phyloP scores from a whole-genome alignment of 257 asterid genomes.

The Solanum tacnaense region DNA sequence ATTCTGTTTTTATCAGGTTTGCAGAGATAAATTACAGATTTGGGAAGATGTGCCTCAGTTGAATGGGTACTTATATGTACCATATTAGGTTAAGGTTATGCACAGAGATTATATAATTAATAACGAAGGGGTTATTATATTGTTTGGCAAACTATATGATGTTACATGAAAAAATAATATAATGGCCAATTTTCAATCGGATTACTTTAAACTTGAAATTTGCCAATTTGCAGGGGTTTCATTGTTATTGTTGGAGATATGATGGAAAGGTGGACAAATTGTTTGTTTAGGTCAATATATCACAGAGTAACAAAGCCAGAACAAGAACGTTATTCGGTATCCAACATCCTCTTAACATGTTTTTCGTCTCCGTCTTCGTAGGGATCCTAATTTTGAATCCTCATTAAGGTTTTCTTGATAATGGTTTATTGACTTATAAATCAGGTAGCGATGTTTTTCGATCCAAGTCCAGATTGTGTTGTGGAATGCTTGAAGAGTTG shows the following conservation, averaged over 20 bases:
- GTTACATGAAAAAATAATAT: not conserved
- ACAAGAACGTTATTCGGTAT: constrained; percentile 42
- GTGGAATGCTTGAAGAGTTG: constrained; percentile 55
- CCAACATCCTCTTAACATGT: not conserved
- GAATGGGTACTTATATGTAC: constrained; percentile 16
- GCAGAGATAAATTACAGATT: constrained; percentile 35
- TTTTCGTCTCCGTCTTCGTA: not conserved
- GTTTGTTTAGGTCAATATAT: constrained; percentile 39
- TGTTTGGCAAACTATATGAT: not conserved
- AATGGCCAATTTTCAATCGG: not conserved
- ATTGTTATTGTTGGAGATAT: constrained; percentile 52
- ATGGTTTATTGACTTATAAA: not conserved
- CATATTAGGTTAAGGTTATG: too few species aligned
- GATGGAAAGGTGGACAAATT: constrained; percentile 62
- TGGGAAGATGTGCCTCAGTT: constrained; percentile 47
- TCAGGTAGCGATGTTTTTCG: constrained; percentile 47
- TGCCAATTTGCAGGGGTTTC: constrained; percentile 28
- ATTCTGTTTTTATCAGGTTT: constrained; percentile 24
- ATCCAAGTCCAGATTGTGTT: constrained; percentile 45
- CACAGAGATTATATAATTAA: not conserved
- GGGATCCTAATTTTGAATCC: not conserved
- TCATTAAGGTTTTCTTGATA: not conserved
- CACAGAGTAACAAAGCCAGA: constrained; percentile 42
- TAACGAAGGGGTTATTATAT: not conserved
- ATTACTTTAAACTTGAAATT: not conserved